Evolutionary conservation across 805 yeast species (phyloP).

Genomic region (Cyberlindnera lachancei): DNA sequence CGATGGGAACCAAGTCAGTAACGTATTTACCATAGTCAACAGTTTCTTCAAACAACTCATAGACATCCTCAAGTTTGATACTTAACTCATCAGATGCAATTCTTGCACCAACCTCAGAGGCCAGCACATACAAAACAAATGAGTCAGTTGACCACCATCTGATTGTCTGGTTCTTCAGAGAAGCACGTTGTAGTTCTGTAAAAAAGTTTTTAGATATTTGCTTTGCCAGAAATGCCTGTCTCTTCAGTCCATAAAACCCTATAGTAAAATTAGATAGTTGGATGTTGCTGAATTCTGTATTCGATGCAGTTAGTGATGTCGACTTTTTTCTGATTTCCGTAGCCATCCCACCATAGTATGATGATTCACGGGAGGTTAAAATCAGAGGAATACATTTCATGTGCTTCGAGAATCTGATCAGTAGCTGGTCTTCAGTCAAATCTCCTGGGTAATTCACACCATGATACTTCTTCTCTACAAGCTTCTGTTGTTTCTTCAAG

Average conservation of each 20-base stretch:
- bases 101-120: conserved; percentile 53
- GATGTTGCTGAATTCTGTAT: conserved; percentile 30
- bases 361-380: conserved; percentile 36
- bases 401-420: conserved; percentile 24
- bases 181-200: conserved; percentile 22
- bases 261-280: conserved; percentile 40
- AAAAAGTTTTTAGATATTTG: conserved; percentile 30
- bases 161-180: conserved; percentile 35
- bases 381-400: conserved; percentile 30
- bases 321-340: conserved; percentile 32
- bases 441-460: conserved; percentile 20
- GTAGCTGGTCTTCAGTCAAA: conserved; percentile 25
- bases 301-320: conserved; percentile 35
- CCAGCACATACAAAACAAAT: conserved; percentile 50
- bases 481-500: conserved; percentile 7
- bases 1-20: conserved; percentile 14
- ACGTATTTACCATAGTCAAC: conserved; percentile 37
- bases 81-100: conserved; percentile 40
- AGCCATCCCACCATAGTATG: conserved; percentile 47
- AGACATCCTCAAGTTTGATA: conserved; percentile 35
- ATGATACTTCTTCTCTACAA: conserved; percentile 15
- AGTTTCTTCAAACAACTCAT: conserved; percentile 38
- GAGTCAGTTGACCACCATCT: conserved; percentile 54
- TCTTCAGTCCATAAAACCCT: conserved; percentile 54
- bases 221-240: conserved; percentile 46